phyloP scores from a whole-genome alignment of 306 rosid genomes.

The Cercis canadensis region DNA sequence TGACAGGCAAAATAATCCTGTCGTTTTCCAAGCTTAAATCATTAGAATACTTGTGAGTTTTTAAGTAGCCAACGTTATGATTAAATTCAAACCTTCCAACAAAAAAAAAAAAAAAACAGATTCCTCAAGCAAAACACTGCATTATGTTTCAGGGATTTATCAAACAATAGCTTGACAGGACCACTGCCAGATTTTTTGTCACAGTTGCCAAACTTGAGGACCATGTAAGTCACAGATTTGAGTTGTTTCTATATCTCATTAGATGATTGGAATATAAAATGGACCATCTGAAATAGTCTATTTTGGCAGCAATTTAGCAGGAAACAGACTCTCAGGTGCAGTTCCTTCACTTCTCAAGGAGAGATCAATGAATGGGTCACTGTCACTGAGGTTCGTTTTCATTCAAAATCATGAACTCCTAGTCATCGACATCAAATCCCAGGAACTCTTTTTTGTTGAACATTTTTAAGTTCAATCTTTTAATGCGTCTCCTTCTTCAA shows the following conservation, averaged over 20 bases:
- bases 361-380: slow-evolving; percentile 41
- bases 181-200: slow-evolving; percentile 46
- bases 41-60: slow-evolving; percentile 51
- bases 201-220: slow-evolving; percentile 41
- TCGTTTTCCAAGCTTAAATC: slow-evolving; percentile 38
- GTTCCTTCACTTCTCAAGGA: slow-evolving; percentile 45
- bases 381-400: slow-evolving; percentile 50
- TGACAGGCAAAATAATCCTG: slow-evolving; percentile 40
- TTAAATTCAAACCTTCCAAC: not conserved
- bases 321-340: slow-evolving; percentile 52
- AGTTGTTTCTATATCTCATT: slow-evolving; percentile 1
- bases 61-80: not conserved
- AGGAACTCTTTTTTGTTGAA: not conserved
- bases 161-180: slow-evolving; percentile 57
- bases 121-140: not conserved
- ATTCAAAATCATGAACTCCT: not conserved
- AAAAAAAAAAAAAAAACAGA: not conserved
- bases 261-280: too few relatives aligned
- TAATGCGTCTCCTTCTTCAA: slow-evolving; percentile 26
- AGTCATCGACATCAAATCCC: slow-evolving; percentile 3
- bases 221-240: slow-evolving; percentile 53
- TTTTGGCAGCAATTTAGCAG: slow-evolving; percentile 43
- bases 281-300: not conserved
- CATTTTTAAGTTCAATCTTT: too few relatives aligned
- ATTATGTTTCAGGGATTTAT: slow-evolving; percentile 54